These are phyloP conservation scores for Penicillium canescens DNA, from an alignment of 495 filamentous ascomycete species.

Conservation along the genomic window DNA sequence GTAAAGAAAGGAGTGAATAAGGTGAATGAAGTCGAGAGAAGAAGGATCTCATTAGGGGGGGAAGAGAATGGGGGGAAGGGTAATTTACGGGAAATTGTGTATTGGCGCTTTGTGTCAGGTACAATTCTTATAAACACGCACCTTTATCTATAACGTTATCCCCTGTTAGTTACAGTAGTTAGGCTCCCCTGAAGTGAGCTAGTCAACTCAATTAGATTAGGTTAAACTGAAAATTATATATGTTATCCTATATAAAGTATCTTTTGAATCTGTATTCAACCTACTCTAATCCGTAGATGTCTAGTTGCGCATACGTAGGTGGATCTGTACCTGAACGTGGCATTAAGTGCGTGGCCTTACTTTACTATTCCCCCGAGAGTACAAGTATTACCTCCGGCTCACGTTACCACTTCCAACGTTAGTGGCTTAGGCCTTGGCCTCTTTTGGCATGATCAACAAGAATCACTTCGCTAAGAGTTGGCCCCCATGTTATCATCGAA, in stretches of 20 bases:
- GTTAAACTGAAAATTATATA: no score
- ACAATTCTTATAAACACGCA: constrained; percentile 1
- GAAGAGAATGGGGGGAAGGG: constrained; percentile 21
- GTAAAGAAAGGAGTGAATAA: constrained; percentile 23
- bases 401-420: constrained; percentile 1
- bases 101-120: not conserved
- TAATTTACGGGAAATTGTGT: constrained; percentile 21
- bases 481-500: no score
- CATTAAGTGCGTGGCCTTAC: not conserved
- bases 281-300: no score
- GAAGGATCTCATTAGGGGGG: constrained; percentile 13
- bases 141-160: not conserved
- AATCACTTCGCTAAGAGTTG: constrained; percentile 15
- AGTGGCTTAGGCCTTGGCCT: constrained; percentile 7
- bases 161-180: no score
- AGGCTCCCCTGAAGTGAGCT: no score
- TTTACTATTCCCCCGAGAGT: not conserved
- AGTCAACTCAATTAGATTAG: no score
- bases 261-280: no score
- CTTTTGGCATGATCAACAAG: constrained; percentile 21
- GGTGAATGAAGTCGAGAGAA: constrained; percentile 28
- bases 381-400: constrained; percentile 2
- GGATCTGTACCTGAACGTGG: no score
- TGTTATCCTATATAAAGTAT: no score
- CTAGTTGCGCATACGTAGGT: no score